Evolutionary conservation across 495 filamentous ascomycete species (phyloP).

Genomic region (Cercophora sp.): DNA sequence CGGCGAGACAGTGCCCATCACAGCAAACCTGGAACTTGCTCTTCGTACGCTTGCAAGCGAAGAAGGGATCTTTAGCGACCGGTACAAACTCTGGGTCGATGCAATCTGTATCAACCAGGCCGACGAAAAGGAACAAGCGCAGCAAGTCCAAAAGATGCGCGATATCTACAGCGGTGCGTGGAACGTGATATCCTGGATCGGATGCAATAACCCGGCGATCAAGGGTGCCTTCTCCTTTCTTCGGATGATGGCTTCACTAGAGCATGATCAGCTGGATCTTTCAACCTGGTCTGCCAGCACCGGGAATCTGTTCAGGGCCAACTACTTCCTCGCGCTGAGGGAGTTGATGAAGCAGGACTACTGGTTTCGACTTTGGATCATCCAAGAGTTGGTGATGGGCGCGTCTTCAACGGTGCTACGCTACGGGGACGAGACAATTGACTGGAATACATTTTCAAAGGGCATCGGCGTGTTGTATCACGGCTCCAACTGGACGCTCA

Average conservation of each 20-base stretch:
- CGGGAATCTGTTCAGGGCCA: background rate
- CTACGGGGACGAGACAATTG: slow-evolving; percentile 11
- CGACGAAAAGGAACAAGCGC: background rate
- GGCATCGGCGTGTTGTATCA: slow-evolving; percentile 1
- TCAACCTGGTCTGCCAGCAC: too few relatives aligned
- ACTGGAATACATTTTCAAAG: slow-evolving; percentile 19
- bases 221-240: slow-evolving; percentile 8
- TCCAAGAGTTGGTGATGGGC: slow-evolving; percentile 15
- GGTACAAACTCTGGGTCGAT: background rate
- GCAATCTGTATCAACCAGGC: background rate
- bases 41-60: background rate
- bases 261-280: slow-evolving; percentile 1
- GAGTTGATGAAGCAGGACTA: slow-evolving; percentile 9
- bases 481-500: background rate
- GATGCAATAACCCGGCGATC: background rate
- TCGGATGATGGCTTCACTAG: background rate
- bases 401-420: slow-evolving; percentile 6
- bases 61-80: background rate
- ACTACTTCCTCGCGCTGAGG: slow-evolving; percentile 2
- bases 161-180: background rate
- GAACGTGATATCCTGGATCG: slow-evolving; percentile 10
- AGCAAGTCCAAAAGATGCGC: background rate
- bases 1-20: background rate
- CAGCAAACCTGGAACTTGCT: background rate
- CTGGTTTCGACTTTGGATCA: slow-evolving; percentile 14